A percentile compares a stretch with the other conserved stretches of the same genome.
phyloP scores from a whole-genome alignment of 78 protist species.

The Polysphondylium violaceum region DNA sequence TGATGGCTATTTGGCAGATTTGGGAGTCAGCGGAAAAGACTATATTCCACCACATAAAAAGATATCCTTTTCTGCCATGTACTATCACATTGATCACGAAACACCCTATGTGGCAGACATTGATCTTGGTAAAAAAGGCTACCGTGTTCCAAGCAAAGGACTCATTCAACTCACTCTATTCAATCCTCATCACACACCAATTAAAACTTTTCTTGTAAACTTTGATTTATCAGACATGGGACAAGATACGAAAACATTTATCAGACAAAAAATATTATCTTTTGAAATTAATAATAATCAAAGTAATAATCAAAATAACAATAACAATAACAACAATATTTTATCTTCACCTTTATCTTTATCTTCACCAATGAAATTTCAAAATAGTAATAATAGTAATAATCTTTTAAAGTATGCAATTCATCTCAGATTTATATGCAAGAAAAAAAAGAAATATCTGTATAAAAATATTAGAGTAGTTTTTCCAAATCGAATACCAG shows the following conservation, averaged over 20 bases:
- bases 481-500: slow-evolving; percentile 64
- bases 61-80: slow-evolving; percentile 58
- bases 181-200: slow-evolving; percentile 51
- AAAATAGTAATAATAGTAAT: neutral
- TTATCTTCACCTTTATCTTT: neutral
- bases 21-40: slow-evolving; percentile 70
- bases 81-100: slow-evolving; percentile 69
- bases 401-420: slow-evolving; percentile 54
- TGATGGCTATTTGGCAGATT: slow-evolving; percentile 48
- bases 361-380: neutral
- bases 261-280: slow-evolving; percentile 70
- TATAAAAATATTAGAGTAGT: slow-evolving; percentile 73
- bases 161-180: slow-evolving; percentile 62
- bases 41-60: slow-evolving; percentile 75
- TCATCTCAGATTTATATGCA: slow-evolving; percentile 51
- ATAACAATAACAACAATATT: neutral
- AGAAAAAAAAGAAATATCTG: slow-evolving; percentile 56
- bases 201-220: slow-evolving; percentile 61
- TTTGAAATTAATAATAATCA: slow-evolving; percentile 14
- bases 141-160: slow-evolving; percentile 61
- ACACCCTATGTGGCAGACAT: slow-evolving; percentile 66
- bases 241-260: slow-evolving; percentile 62
- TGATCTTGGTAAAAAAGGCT: slow-evolving; percentile 40
- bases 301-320: neutral
- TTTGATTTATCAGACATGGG: slow-evolving; percentile 41